phyloP scores from a whole-genome alignment of 2,329 filamentous ascomycete genomes.

The Cytospora schulzeri region DNA sequence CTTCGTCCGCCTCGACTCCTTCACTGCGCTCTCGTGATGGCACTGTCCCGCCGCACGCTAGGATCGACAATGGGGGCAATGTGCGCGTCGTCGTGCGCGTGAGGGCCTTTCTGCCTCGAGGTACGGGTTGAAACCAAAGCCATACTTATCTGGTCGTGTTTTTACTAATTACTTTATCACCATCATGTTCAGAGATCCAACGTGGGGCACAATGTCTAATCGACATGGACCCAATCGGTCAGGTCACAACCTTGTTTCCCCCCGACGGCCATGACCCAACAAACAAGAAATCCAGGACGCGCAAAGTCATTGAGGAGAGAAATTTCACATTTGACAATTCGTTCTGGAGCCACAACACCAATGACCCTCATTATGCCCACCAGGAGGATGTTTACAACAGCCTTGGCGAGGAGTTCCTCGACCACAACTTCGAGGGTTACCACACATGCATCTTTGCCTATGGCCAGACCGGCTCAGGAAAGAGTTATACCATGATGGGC shows the following conservation, averaged over 20 bases:
- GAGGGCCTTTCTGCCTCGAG: slow-evolving; percentile 75
- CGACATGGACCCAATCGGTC: slow-evolving; percentile 84
- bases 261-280: slow-evolving; percentile 49
- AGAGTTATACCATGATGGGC: slow-evolving; percentile 99
- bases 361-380: slow-evolving; percentile 82
- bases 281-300: slow-evolving; percentile 62
- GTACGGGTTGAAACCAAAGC: slow-evolving; percentile 52
- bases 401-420: slow-evolving; percentile 92
- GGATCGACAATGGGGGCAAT: slow-evolving; percentile 69
- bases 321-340: slow-evolving; percentile 95
- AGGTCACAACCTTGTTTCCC: slow-evolving; percentile 76
- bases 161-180: background rate
- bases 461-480: slow-evolving; percentile 94
- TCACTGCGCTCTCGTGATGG: slow-evolving; percentile 75
- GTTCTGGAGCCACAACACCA: slow-evolving; percentile 89
- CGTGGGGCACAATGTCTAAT: slow-evolving; percentile 83
- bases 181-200: slow-evolving; percentile 69
- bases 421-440: slow-evolving; percentile 99
- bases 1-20: slow-evolving; percentile 76
- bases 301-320: slow-evolving; percentile 83
- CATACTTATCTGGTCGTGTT: too few relatives aligned
- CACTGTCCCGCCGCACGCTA: slow-evolving; percentile 58
- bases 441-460: slow-evolving; percentile 99
- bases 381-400: slow-evolving; percentile 95
- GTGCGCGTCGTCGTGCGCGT: slow-evolving; percentile 83